Conservation (phyloP, 495 filamentous ascomycete species). For the Trichoderma virens region DNA sequence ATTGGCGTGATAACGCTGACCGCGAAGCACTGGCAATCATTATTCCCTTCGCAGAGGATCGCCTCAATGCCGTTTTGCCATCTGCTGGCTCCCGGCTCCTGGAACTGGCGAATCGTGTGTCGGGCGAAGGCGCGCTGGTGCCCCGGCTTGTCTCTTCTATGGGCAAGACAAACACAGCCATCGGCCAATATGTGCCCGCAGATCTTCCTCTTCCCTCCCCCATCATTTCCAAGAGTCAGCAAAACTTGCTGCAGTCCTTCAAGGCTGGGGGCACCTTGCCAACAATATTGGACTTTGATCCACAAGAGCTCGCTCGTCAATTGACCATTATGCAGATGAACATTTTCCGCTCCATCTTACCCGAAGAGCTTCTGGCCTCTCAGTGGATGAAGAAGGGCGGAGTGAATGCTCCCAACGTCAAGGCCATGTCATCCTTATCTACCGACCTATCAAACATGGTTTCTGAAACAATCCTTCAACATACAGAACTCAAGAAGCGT, state of each 20-base stretch:
- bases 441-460: slow-evolving; percentile 90
- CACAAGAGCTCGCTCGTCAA: slow-evolving; percentile 85
- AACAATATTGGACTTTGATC: slow-evolving; percentile 87
- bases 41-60: slow-evolving; percentile 65
- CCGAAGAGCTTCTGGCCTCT: slow-evolving; percentile 86
- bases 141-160: slow-evolving; percentile 82
- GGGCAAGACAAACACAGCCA: slow-evolving; percentile 73
- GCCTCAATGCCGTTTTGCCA: slow-evolving; percentile 59
- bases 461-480: slow-evolving; percentile 84
- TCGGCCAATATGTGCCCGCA: slow-evolving; percentile 57
- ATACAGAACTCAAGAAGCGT: slow-evolving; percentile 84
- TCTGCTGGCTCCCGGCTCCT: slow-evolving; percentile 69
- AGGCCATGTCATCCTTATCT: slow-evolving; percentile 87
- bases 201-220: slow-evolving; percentile 66
- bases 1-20: slow-evolving; percentile 84
- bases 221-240: slow-evolving; percentile 65
- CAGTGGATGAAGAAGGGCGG: slow-evolving; percentile 87
- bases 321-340: slow-evolving; percentile 88
- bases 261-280: slow-evolving; percentile 61
- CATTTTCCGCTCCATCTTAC: slow-evolving; percentile 87
- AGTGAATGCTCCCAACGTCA: slow-evolving; percentile 79
- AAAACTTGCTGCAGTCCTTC: slow-evolving; percentile 63
- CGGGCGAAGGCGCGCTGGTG: slow-evolving; percentile 67
- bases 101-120: slow-evolving; percentile 77
- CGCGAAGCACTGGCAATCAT: slow-evolving; percentile 66